Evolutionary conservation across 2,329 filamentous ascomycete genomes (phyloP), one percentile per base, ranked within the genome.

Genomic region (Alternaria hordeiaustralica): DNA sequence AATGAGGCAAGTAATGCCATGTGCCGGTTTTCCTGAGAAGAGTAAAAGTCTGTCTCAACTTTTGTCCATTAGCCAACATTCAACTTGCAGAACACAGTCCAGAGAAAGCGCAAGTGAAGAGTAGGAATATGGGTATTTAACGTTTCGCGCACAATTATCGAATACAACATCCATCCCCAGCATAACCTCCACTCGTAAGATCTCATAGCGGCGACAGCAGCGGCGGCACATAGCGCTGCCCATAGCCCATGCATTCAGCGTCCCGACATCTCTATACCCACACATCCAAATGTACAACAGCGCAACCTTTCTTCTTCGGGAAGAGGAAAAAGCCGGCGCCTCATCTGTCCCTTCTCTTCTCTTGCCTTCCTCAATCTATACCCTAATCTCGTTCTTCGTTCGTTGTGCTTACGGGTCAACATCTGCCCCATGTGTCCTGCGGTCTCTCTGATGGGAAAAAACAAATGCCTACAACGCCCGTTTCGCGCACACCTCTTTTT

Each of bases 391-490:
- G 9, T 53, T 21, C 49, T 41, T 36, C 33, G 0, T 23, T 36
- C 9, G 13, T 53, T 15, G 25, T 51, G 47, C 18, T 51, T 20
- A 33, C 49, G 10, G 49, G 23, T 30, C 28, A 36, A 53, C 18
- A 30, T 9, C 20, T 53, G 13, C 9, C 30, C 30, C 10, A 18
- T 25, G 15, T 33, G 21, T 15, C 49, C 20, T 3, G 7, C 20
- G 23, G 4, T 36, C 49, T 53, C 20, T 50, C 10, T 5, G 7
- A 10, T 50, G 12, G 10, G 15, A 46, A 5, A 28, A 7, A 18
- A 15, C 54, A 50, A 25, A 11, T 53, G 20, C 60, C 41, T 15
- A 49, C 47, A 62, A 62, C 55, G 60, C 60, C 60, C 30, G 26
- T 62, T 23, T 62, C 55, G 9, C 54, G 51, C 60, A 44, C 55